phyloP scores from a whole-genome alignment of 2,329 filamentous ascomycete species.

The Fusarium sp. region DNA sequence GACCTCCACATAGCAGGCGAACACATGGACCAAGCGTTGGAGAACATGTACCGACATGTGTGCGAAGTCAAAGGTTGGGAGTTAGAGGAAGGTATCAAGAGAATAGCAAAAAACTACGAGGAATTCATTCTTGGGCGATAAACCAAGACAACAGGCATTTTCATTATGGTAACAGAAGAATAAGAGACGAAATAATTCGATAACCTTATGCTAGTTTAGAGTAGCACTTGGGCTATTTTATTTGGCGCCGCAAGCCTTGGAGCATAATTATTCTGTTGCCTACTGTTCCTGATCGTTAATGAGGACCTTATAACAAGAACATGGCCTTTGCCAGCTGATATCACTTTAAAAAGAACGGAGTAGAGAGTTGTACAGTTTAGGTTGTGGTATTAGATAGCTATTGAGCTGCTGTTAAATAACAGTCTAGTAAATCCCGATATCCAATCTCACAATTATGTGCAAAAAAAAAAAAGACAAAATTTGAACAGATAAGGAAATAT shows the following conservation, averaged over 20 bases:
- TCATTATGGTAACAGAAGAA: background rate
- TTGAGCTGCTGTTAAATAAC: constrained; percentile 22
- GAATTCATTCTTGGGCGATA: constrained; percentile 76
- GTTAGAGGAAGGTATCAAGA: constrained; percentile 75
- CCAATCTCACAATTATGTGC: constrained; percentile 15
- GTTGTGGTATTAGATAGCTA: constrained; percentile 35
- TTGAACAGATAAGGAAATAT: constrained; percentile 21
- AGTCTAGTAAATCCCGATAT: constrained; percentile 10
- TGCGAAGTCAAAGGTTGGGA: constrained; percentile 84
- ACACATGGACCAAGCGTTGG: constrained; percentile 81
- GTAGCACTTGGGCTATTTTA: background rate
- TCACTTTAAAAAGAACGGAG: background rate
- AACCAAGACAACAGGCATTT: background rate
- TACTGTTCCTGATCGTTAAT: background rate
- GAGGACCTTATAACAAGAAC: no score
- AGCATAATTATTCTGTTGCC: background rate
- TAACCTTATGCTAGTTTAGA: background rate
- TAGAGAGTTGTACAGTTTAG: constrained; percentile 16
- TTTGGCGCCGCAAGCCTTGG: background rate
- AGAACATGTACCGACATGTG: constrained; percentile 79
- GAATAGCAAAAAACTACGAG: constrained; percentile 79
- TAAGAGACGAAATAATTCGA: background rate
- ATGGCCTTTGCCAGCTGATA: background rate
- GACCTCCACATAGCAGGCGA: constrained; percentile 87
- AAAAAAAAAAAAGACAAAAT: constrained; percentile 14